Evolutionary conservation across 306 rosid species (phyloP).

Genomic region (Clitoria ternatea): DNA sequence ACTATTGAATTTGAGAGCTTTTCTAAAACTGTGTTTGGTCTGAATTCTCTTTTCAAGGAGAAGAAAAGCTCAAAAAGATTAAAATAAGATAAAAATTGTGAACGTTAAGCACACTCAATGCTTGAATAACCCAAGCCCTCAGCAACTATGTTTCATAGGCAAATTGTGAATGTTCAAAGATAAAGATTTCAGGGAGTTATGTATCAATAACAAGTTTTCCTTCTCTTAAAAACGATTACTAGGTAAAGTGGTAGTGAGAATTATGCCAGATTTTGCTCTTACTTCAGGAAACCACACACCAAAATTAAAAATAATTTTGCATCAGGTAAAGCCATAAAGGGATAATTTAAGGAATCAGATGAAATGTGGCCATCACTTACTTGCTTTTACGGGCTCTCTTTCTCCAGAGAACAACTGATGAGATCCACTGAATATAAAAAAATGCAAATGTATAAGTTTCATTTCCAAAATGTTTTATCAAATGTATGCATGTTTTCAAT

Average conservation of each 20-base stretch:
- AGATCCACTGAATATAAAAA: conserved; percentile 57
- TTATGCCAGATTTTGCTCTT: conserved; percentile 6
- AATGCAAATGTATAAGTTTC: conserved; percentile 10
- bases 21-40: neutral
- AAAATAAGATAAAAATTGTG: neutral
- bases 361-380: conserved; percentile 48
- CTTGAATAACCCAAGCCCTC: neutral
- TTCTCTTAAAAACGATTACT: neutral
- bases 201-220: neutral
- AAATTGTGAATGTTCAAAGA: neutral
- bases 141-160: neutral
- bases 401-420: conserved; percentile 72
- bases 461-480: neutral
- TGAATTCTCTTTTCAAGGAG: neutral
- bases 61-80: neutral
- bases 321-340: neutral
- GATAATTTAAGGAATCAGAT: neutral
- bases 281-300: neutral
- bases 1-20: neutral
- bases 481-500: neutral
- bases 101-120: neutral
- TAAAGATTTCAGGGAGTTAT: neutral
- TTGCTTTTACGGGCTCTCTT: conserved; percentile 73
- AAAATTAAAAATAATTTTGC: neutral
- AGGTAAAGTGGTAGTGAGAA: neutral